A percentile compares a stretch with the other conserved stretches of the same genome.
Conservation (phyloP, 31 red algal genomes). For the Endocladia muricata region DNA sequence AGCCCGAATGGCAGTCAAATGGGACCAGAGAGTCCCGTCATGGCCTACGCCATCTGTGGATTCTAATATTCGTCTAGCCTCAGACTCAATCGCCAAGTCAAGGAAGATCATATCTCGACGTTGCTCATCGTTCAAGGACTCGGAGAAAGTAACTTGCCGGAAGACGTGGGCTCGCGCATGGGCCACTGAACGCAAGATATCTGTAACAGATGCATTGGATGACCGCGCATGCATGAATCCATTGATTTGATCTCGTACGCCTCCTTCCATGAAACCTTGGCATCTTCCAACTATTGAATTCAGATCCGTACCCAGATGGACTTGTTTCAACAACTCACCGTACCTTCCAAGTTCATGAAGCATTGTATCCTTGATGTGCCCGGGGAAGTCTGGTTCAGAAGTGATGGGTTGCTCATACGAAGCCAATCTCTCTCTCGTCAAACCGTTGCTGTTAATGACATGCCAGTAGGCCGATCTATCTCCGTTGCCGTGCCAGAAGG, state of each 20-base stretch:
- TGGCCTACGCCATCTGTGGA: conserved; percentile 51
- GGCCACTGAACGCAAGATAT: conserved; percentile 47
- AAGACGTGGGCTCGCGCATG: conserved; percentile 50
- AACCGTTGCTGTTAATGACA: conserved; percentile 60
- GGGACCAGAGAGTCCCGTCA: conserved; percentile 78
- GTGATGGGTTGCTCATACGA: conserved; percentile 88
- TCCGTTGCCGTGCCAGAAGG: conserved; percentile 70
- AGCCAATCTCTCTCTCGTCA: conserved; percentile 77
- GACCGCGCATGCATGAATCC: conserved; percentile 64
- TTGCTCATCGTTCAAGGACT: conserved; percentile 51
- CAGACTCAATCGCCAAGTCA: conserved; percentile 88
- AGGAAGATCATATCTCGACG: conserved; percentile 82
- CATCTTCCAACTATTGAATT: conserved; percentile 73
- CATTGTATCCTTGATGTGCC: conserved; percentile 84
- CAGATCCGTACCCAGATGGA: conserved; percentile 92
- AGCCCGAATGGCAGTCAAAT: conserved; percentile 59
- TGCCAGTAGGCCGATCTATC: conserved; percentile 71
- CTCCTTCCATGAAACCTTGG: conserved; percentile 67
- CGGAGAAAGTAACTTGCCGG: conserved; percentile 51
- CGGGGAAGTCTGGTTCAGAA: conserved; percentile 73
- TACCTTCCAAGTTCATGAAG: conserved; percentile 82
- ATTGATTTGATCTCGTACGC: conserved; percentile 56
- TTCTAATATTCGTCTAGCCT: conserved; percentile 73
- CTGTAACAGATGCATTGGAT: conserved; percentile 28
- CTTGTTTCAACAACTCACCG: conserved; percentile 71